Evolutionary conservation across 2,329 filamentous ascomycete species (phyloP).

Genomic region (Epichloe elymi): DNA sequence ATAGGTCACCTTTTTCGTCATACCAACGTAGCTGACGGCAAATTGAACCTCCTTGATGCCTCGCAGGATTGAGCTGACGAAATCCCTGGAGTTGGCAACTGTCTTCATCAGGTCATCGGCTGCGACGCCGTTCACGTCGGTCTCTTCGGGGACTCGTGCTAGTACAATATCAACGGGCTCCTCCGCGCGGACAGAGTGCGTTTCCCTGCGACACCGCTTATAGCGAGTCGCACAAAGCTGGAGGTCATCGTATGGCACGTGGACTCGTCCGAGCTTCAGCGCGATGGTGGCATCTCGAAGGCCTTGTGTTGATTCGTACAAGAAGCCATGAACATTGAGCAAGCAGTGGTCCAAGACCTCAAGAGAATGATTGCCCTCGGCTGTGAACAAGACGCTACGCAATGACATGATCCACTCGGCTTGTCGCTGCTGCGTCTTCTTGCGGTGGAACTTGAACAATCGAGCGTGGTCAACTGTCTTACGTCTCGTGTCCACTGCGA

Average conservation of each 20-base stretch:
- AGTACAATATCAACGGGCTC: slow-evolving; percentile 51
- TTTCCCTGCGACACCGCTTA: slow-evolving; percentile 29
- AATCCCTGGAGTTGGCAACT: slow-evolving; percentile 85
- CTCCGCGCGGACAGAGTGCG: slow-evolving; percentile 20
- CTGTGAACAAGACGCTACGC: slow-evolving; percentile 77
- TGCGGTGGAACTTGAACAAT: slow-evolving; percentile 55
- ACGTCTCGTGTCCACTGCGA: slow-evolving; percentile 79
- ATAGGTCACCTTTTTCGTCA: slow-evolving; percentile 66
- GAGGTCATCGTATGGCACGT: slow-evolving; percentile 83
- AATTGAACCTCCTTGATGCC: slow-evolving; percentile 96
- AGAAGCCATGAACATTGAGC: slow-evolving; percentile 79
- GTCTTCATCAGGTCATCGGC: slow-evolving; percentile 62
- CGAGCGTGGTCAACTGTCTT: slow-evolving; percentile 86
- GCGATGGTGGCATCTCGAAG: slow-evolving; percentile 82
- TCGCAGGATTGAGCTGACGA: slow-evolving; percentile 75
- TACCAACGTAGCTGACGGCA: slow-evolving; percentile 76
- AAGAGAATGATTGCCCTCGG: slow-evolving; percentile 69
- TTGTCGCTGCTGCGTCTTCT: slow-evolving; percentile 46
- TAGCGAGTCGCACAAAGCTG: slow-evolving; percentile 46
- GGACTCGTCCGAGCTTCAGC: slow-evolving; percentile 79
- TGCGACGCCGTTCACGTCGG: slow-evolving; percentile 52
- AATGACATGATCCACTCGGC: slow-evolving; percentile 90
- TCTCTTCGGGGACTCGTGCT: slow-evolving; percentile 60
- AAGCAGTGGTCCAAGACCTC: slow-evolving; percentile 82
- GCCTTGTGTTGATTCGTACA: slow-evolving; percentile 76